phyloP scores from a whole-genome alignment of 208 protist species.

The Balamuthia mandrillaris region DNA sequence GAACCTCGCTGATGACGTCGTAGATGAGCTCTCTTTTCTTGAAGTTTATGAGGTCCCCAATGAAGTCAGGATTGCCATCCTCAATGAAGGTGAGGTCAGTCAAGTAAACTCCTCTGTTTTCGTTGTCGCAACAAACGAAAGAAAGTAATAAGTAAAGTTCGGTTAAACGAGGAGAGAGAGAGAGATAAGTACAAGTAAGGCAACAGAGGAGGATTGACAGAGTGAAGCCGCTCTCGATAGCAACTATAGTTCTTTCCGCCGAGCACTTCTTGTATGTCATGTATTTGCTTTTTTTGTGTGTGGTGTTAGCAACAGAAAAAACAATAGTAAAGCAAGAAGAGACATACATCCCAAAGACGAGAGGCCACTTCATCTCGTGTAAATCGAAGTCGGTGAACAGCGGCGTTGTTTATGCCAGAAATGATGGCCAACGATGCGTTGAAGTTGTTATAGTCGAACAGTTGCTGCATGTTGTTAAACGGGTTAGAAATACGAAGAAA shows the following conservation, averaged over 20 bases:
- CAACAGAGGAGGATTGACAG: constrained; percentile 5
- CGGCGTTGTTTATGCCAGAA: constrained; percentile 22
- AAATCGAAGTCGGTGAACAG: constrained; percentile 41
- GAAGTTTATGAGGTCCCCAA: constrained; percentile 44
- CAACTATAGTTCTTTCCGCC: constrained; percentile 22
- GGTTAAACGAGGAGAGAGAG: neutral
- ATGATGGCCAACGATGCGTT: constrained; percentile 46
- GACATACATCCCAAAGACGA: neutral
- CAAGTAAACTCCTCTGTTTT: constrained; percentile 10
- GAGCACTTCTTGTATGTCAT: neutral
- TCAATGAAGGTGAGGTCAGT: constrained; percentile 41
- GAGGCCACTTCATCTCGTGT: constrained; percentile 22
- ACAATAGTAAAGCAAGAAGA: neutral
- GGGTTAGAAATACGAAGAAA: neutral
- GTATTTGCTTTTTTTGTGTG: neutral
- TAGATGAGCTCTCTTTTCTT: constrained; percentile 30
- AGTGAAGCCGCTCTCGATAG: constrained; percentile 16
- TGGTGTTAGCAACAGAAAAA: neutral
- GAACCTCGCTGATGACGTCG: constrained; percentile 42
- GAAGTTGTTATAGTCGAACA: constrained; percentile 52
- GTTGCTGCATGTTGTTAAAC: neutral
- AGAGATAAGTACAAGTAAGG: constrained; percentile 33
- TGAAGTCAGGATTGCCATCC: constrained; percentile 51
- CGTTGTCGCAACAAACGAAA: neutral
- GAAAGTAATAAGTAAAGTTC: neutral